Evolutionary conservation across 2,329 filamentous ascomycete species (phyloP).

Genomic region (Emericellopsis cladophorae): DNA sequence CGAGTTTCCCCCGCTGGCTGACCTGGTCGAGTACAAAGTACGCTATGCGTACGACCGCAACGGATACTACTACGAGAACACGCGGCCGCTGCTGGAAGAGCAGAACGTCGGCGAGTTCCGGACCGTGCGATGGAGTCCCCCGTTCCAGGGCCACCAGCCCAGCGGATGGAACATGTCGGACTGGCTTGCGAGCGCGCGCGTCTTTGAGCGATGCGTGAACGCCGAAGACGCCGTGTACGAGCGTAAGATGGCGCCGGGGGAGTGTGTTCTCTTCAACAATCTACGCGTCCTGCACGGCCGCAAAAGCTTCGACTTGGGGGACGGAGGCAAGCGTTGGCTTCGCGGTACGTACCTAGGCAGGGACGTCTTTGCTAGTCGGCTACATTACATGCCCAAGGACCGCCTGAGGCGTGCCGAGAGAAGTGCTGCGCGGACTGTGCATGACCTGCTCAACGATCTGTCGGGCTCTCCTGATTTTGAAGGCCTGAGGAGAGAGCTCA

Average conservation of each 20-base stretch:
- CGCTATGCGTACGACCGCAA: constrained; percentile 60
- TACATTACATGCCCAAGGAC: constrained; percentile 13
- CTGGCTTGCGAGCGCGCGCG: constrained; percentile 36
- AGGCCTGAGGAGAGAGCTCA: not conserved
- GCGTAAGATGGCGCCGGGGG: constrained; percentile 63
- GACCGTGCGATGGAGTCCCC: constrained; percentile 44
- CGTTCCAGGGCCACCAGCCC: constrained; percentile 51
- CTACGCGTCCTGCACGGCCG: constrained; percentile 74
- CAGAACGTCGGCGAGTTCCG: not conserved
- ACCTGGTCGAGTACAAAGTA: constrained; percentile 30
- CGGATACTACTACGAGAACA: constrained; percentile 47
- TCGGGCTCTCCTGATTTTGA: not conserved
- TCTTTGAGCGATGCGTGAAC: constrained; percentile 50
- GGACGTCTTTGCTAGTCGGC: constrained; percentile 27
- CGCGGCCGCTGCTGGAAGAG: constrained; percentile 38
- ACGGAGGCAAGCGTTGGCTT: constrained; percentile 57
- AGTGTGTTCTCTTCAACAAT: constrained; percentile 93
- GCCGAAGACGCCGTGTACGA: constrained; percentile 47
- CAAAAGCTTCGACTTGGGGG: constrained; percentile 50
- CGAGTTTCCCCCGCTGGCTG: constrained; percentile 9
- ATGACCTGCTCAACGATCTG: too few species aligned
- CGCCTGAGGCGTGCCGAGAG: not conserved
- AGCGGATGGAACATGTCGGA: constrained; percentile 8
- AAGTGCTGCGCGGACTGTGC: too few species aligned
- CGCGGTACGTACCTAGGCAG: constrained; percentile 71